Conservation (phyloP, 805 yeast genomes). For the Komagataella populi region DNA sequence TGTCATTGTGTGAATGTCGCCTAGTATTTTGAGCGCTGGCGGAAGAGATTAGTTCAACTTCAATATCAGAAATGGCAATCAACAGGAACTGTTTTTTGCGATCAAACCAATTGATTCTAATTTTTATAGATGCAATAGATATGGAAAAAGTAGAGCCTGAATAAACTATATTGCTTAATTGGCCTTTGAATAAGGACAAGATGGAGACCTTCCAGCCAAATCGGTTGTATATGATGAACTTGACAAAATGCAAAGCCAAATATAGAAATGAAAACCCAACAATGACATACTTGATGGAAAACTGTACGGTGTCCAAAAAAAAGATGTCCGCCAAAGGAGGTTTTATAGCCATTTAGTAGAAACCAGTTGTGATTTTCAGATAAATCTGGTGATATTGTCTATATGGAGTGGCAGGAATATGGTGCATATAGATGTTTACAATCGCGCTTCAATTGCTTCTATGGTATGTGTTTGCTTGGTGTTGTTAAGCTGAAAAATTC, state of each 20-base stretch:
- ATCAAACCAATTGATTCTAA: neutral
- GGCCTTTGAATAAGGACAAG: neutral
- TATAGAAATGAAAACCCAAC: neutral
- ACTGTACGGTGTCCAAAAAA: neutral
- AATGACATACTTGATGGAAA: neutral
- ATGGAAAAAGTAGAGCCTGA: neutral
- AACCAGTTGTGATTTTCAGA: neutral
- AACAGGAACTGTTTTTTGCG: neutral
- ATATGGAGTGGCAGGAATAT: neutral
- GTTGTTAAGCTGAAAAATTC: too few species aligned
- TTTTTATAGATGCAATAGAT: neutral
- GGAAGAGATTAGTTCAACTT: neutral
- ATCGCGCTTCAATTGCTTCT: neutral
- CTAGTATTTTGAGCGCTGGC: neutral
- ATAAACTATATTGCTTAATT: neutral
- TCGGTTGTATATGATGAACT: neutral
- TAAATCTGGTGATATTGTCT: too few species aligned
- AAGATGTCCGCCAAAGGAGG: neutral
- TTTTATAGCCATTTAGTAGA: neutral
- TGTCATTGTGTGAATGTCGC: neutral
- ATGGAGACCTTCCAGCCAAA: neutral
- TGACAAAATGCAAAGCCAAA: neutral
- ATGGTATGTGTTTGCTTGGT: too few species aligned
- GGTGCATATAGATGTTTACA: neutral
- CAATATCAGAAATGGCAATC: neutral